A percentile compares a stretch with the other conserved stretches of the same genome.
Conservation (phyloP, 768 basidiomycete genomes). For the Leucogyrophana mollusca region DNA sequence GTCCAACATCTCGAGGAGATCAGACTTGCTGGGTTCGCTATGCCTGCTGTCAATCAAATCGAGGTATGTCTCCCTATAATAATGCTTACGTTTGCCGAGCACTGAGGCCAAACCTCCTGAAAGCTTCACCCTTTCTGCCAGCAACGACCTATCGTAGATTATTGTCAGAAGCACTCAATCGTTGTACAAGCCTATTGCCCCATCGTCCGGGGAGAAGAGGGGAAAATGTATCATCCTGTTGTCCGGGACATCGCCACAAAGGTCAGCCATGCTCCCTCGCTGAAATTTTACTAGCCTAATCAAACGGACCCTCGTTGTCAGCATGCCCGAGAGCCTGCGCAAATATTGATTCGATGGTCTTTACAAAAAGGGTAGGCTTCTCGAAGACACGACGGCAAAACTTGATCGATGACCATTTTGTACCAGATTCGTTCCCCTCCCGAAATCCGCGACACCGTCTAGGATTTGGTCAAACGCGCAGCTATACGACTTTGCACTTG, state of each 20-base stretch:
- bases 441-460: conserved; percentile 70
- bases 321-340: conserved; percentile 65
- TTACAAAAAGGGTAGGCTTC: conserved; percentile 71
- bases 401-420: not conserved
- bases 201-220: conserved; percentile 50
- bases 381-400: not conserved
- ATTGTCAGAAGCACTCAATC: conserved; percentile 61
- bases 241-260: conserved; percentile 57
- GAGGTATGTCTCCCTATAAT: conserved; percentile 46
- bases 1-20: conserved; percentile 78
- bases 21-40: conserved; percentile 53
- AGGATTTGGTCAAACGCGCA: conserved; percentile 75
- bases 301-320: conserved; percentile 31
- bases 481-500: conserved; percentile 74
- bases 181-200: conserved; percentile 77
- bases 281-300: no score
- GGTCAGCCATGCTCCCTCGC: no score
- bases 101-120: not conserved
- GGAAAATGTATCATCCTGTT: conserved; percentile 48
- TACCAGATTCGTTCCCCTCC: conserved; percentile 73
- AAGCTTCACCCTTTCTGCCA: conserved; percentile 84
- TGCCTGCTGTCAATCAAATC: conserved; percentile 79
- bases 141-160: conserved; percentile 74
- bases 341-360: conserved; percentile 88
- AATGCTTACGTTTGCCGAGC: not conserved